Evolutionary conservation across 163 green algal species (phyloP).

Genomic region (Picocystis sp.): DNA sequence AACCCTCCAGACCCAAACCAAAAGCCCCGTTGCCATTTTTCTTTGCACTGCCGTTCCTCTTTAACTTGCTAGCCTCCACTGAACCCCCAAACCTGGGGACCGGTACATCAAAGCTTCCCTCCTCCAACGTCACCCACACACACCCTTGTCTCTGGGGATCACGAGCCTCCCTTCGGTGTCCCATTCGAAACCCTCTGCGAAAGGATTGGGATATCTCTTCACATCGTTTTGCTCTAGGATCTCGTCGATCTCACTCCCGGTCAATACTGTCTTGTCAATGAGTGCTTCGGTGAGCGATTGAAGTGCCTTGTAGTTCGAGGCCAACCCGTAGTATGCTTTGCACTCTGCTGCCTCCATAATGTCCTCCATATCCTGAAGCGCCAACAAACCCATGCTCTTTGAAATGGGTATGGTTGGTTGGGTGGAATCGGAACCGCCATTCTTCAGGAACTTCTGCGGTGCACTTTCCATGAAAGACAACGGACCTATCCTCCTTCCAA

Average conservation of each 20-base stretch:
- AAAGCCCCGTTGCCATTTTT: no score
- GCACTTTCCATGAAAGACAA: slow-evolving; percentile 37
- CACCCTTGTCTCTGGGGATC: no score
- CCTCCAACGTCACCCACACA: no score
- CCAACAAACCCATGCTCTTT: slow-evolving; percentile 30
- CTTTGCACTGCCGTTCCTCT: no score
- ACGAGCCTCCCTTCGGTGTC: slow-evolving; percentile 18
- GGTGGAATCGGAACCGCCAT: not conserved
- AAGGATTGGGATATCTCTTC: slow-evolving; percentile 15
- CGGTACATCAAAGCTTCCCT: no score
- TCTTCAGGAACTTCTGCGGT: slow-evolving; percentile 15
- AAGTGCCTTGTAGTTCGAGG: slow-evolving; percentile 62
- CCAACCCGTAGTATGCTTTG: slow-evolving; percentile 72
- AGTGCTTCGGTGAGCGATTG: slow-evolving; percentile 38
- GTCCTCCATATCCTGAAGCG: slow-evolving; percentile 53
- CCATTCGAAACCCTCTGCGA: slow-evolving; percentile 26
- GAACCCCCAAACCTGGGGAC: no score
- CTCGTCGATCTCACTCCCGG: slow-evolving; percentile 10
- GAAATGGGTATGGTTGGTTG: slow-evolving; percentile 14
- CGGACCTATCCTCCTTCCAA: slow-evolving; percentile 32
- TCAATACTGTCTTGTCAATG: slow-evolving; percentile 14
- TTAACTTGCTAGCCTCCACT: no score
- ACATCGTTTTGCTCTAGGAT: slow-evolving; percentile 19
- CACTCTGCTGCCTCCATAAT: slow-evolving; percentile 65
- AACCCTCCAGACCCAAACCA: no score